Conservation (phyloP, 2,329 filamentous ascomycete genomes). For the Neofusicoccum umdonicola region DNA sequence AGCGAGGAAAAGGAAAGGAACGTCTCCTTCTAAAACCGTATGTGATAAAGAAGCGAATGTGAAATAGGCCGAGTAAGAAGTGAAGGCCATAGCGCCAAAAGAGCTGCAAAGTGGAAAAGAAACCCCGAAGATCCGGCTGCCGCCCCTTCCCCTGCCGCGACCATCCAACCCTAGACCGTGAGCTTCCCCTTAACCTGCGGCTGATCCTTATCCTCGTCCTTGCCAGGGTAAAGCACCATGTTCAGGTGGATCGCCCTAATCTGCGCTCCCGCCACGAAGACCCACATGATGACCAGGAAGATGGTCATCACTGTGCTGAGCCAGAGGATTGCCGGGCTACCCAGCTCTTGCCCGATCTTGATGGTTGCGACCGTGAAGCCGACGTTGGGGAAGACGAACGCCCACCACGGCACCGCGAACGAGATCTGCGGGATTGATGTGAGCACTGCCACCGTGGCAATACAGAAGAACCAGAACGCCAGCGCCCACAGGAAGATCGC, state of each 20-base stretch:
- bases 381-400: conserved; percentile 49
- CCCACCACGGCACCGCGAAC: conserved; percentile 63
- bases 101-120: background rate
- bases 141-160: background rate
- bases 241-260: conserved; percentile 50
- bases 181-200: background rate
- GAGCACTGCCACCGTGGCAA: conserved; percentile 37
- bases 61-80: background rate
- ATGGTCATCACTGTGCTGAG: conserved; percentile 51
- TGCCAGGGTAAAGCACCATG: conserved; percentile 57
- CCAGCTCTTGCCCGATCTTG: conserved; percentile 36
- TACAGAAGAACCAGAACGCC: conserved; percentile 55
- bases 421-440: conserved; percentile 42
- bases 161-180: background rate
- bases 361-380: conserved; percentile 46
- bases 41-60: conserved; percentile 2
- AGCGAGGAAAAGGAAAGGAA: background rate
- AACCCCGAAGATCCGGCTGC: background rate
- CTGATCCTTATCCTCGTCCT: conserved; percentile 16
- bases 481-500: conserved; percentile 65
- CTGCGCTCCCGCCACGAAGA: conserved; percentile 54
- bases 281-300: conserved; percentile 52
- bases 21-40: background rate
- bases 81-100: background rate
- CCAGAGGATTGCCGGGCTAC: conserved; percentile 35